These are phyloP conservation scores for Pestalotiopsis sp. DNA, from an alignment of 2,329 filamentous ascomycete species.

Conservation along the genomic window DNA sequence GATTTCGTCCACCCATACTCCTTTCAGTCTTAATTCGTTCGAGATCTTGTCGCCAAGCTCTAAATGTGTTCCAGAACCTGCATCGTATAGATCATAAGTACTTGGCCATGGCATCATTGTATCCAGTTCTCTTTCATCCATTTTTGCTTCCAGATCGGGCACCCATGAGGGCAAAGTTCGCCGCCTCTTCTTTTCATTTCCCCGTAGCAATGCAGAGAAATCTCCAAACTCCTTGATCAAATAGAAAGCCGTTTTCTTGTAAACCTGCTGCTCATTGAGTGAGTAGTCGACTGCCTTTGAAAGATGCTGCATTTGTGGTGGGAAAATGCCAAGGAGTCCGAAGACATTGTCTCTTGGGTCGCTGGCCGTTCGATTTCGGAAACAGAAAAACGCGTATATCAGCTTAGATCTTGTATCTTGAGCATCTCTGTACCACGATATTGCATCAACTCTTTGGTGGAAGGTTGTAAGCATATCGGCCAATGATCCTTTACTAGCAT, in stretches of 20 bases:
- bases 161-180: not conserved
- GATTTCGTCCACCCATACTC: not conserved
- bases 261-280: not conserved
- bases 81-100: not conserved
- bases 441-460: not conserved
- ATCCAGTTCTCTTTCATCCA: not conserved
- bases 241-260: not conserved
- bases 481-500: not conserved
- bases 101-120: rapidly evolving
- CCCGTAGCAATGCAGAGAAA: not conserved
- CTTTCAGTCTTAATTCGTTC: not conserved
- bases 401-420: rapidly evolving
- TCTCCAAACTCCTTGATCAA: not conserved
- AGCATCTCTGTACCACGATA: not conserved
- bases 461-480: not conserved
- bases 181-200: not conserved
- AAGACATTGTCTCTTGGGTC: not conserved
- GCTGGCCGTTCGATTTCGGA: not conserved
- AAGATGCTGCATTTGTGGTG: constrained; percentile 22
- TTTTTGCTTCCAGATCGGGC: not conserved
- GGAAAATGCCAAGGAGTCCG: not conserved
- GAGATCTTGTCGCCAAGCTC: not conserved
- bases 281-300: not conserved
- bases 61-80: not conserved
- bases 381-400: not conserved